Evolutionary conservation across 441 rosid genomes (phyloP).

Genomic region (Melastoma candidum): DNA sequence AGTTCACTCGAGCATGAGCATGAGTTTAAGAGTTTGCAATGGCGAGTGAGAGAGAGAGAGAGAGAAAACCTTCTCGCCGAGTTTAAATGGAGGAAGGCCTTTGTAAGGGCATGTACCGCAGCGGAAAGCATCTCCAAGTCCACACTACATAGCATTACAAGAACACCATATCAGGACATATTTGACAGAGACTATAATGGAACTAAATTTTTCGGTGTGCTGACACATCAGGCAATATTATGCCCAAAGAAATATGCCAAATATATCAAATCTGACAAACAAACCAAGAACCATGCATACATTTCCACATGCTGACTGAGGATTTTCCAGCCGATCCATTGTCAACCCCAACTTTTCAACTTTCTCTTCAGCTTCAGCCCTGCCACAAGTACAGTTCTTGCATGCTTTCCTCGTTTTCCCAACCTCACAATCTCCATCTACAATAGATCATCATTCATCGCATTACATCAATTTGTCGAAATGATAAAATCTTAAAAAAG

Average conservation of each 20-base stretch:
- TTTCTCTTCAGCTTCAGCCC: constrained; percentile 90
- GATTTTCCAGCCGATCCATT: constrained; percentile 65
- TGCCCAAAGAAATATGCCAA: no score
- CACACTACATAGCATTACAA: constrained; percentile 44
- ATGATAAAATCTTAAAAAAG: neutral
- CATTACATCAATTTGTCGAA: neutral
- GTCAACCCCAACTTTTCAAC: constrained; percentile 63
- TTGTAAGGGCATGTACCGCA: constrained; percentile 90
- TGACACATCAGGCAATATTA: no score
- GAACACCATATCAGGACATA: neutral
- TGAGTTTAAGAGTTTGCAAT: neutral
- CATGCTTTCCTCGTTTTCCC: constrained; percentile 89
- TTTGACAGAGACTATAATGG: no score
- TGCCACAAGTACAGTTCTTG: constrained; percentile 88
- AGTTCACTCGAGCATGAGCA: no score
- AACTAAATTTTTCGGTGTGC: no score
- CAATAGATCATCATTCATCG: constrained; percentile 1
- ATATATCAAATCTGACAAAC: no score
- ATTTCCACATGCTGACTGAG: constrained; percentile 90
- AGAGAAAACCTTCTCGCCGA: constrained; percentile 64
- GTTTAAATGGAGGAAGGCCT: constrained; percentile 81
- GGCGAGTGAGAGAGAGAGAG: neutral
- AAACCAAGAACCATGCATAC: constrained; percentile 27
- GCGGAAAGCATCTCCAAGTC: constrained; percentile 93
- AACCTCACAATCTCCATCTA: constrained; percentile 75